phyloP scores from a whole-genome alignment of 2,329 filamentous ascomycete genomes.

The Scedosporium minutisporum region DNA sequence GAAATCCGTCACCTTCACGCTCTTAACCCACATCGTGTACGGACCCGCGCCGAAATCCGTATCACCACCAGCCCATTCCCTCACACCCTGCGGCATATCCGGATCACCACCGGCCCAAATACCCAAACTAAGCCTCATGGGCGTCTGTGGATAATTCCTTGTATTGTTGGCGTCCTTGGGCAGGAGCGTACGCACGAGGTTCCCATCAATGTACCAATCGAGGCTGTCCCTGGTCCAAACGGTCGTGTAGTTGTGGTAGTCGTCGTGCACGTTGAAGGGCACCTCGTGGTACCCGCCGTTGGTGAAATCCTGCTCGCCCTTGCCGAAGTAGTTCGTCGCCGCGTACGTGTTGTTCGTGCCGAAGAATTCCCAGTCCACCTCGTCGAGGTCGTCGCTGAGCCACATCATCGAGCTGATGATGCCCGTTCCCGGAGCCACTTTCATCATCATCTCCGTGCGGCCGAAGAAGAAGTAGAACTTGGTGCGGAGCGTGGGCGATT shows the following conservation, averaged over 20 bases:
- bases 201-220: slow-evolving; percentile 61
- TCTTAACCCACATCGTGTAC: slow-evolving; percentile 67
- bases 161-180: slow-evolving; percentile 52
- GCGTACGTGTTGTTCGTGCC: slow-evolving; percentile 54
- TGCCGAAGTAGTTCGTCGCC: slow-evolving; percentile 71
- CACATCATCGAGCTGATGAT: slow-evolving; percentile 78
- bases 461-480: slow-evolving; percentile 84
- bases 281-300: slow-evolving; percentile 52
- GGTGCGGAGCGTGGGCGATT: slow-evolving; percentile 70
- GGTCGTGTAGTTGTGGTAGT: slow-evolving; percentile 68
- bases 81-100: slow-evolving; percentile 42
- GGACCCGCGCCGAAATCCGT: slow-evolving; percentile 59
- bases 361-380: slow-evolving; percentile 80
- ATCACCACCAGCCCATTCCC: slow-evolving; percentile 60
- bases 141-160: slow-evolving; percentile 63
- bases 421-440: slow-evolving; percentile 63
- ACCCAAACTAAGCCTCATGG: slow-evolving; percentile 59
- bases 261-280: slow-evolving; percentile 43
- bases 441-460: slow-evolving; percentile 66
- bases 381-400: slow-evolving; percentile 74
- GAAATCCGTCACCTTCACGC: slow-evolving; percentile 44
- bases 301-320: slow-evolving; percentile 52
- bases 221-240: slow-evolving; percentile 60
- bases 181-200: slow-evolving; percentile 52
- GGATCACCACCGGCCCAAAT: slow-evolving; percentile 57